Base-by-base conservation (phyloP, 257 asterid species). In the Thymus quinquecostatus region DNA sequence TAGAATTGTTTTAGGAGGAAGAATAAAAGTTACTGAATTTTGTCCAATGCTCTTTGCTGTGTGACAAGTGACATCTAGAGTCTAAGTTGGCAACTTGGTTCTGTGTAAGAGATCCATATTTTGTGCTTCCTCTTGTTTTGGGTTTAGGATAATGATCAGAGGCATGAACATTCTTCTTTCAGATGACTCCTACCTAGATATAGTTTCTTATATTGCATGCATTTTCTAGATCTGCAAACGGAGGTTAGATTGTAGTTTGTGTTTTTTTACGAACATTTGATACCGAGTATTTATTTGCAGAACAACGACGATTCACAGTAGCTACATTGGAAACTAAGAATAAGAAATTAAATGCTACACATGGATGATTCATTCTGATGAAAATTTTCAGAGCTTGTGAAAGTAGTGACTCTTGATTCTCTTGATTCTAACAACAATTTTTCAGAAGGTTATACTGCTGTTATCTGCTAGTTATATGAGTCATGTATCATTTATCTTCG, bases 311-410 rank as follows among this genome's bases (percentile, higher is more conserved):
- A 60, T 30, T 75, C 32, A 21, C 53, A 58, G 28, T 14, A 28
- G 61, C 74, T 69, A 45, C 48, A 32, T 49, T 28, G 62, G 70
- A 44, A 38, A 72, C 64, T 64, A 43, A 30, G 64, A 68, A 8
- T 60, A 9, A 51, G 34, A 21, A 10, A 3, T 61, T 40, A 48
- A 63, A 54, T 38, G 49, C 32, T 69, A 49, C 41, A 40, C 47
- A 33, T 61, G 60, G 72, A 33, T 58, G 63, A 73, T 40, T 68
- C 13, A 60, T 45, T 59, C 63, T 43, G 64, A 57, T 74, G 56
- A n/a, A 40, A 21, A 60, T 41, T 61, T 64, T 54, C 33, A 59
- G 9, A 57, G 34, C 48, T 59, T 3, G 34, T 47, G 68, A 74
- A 27, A 49, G 48, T 74, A 29, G 28, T 47, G 34, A 47, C 38